phyloP scores from a whole-genome alignment of 2,329 filamentous ascomycete species.

The Trichoderma hamatum region DNA sequence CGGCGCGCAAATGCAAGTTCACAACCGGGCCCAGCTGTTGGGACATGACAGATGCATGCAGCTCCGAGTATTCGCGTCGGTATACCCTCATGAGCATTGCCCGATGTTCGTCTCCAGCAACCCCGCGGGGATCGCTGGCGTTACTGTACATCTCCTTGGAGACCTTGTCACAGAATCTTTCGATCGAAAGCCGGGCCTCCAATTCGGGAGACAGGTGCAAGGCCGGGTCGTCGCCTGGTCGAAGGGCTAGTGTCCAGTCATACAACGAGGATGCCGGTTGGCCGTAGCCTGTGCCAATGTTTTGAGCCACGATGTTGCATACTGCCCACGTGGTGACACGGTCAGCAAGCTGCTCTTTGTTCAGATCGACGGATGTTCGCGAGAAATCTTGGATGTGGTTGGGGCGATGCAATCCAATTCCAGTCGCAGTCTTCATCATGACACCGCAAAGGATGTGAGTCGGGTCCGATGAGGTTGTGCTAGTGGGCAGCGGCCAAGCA shows the following conservation, averaged over 20 bases:
- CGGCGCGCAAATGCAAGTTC: conserved; percentile 70
- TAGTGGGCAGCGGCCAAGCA: conserved; percentile 82
- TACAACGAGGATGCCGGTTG: conserved; percentile 78
- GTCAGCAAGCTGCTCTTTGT: conserved; percentile 78
- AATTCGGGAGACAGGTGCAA: conserved; percentile 64
- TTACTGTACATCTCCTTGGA: conserved; percentile 81
- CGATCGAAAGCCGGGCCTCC: conserved; percentile 69
- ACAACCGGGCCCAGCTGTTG: conserved; percentile 61
- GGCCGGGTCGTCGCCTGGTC: conserved; percentile 61
- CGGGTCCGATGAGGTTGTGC: conserved; percentile 76
- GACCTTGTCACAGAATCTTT: conserved; percentile 75
- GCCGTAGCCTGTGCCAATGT: conserved; percentile 80
- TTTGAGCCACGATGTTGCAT: conserved; percentile 82
- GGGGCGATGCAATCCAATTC: conserved; percentile 79
- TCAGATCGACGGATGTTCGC: conserved; percentile 71
- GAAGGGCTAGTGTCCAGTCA: conserved; percentile 70
- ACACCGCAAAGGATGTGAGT: conserved; percentile 81
- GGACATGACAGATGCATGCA: conserved; percentile 63
- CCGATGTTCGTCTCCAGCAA: conserved; percentile 68
- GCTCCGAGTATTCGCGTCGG: conserved; percentile 64
- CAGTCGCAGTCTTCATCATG: conserved; percentile 86
- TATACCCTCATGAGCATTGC: conserved; percentile 69
- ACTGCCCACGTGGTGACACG: conserved; percentile 81
- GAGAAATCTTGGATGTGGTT: conserved; percentile 85
- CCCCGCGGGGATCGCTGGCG: conserved; percentile 70